Evolutionary conservation across 148 eudicot genomes (phyloP).

Genomic region (Camellia granthamiana): DNA sequence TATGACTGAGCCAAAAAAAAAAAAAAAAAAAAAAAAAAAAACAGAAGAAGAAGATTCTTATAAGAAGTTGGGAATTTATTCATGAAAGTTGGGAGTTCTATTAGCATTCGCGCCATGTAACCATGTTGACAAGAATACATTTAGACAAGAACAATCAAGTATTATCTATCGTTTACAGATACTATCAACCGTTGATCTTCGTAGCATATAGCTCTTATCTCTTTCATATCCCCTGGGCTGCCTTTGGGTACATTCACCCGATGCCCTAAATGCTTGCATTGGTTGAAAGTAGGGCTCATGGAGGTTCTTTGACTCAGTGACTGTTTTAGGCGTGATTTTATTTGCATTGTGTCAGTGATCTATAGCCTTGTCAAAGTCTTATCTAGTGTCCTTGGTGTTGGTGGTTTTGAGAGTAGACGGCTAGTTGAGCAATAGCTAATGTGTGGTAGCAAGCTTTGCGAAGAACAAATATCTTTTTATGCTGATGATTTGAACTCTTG

Average conservation of each 20-base stretch:
- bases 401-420: no score
- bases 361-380: neutral
- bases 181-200: constrained; percentile 4
- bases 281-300: neutral
- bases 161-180: neutral
- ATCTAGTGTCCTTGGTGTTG: neutral
- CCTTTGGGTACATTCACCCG: neutral
- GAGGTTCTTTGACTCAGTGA: constrained; percentile 6
- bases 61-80: neutral
- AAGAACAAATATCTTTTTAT: neutral
- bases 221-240: neutral
- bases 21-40: no score
- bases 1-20: no score
- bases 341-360: neutral
- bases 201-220: neutral
- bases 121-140: no score
- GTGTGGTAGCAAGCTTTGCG: constrained; percentile 3
- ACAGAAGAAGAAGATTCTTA: neutral
- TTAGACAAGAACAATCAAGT: neutral
- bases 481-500: neutral
- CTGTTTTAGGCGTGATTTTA: neutral
- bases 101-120: no score
- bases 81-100: neutral
- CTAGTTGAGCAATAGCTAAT: neutral
- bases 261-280: constrained; percentile 3